These are phyloP conservation scores for Litsea cubeba DNA, from an alignment of 164 flowering plant species.

Conservation along the genomic window DNA sequence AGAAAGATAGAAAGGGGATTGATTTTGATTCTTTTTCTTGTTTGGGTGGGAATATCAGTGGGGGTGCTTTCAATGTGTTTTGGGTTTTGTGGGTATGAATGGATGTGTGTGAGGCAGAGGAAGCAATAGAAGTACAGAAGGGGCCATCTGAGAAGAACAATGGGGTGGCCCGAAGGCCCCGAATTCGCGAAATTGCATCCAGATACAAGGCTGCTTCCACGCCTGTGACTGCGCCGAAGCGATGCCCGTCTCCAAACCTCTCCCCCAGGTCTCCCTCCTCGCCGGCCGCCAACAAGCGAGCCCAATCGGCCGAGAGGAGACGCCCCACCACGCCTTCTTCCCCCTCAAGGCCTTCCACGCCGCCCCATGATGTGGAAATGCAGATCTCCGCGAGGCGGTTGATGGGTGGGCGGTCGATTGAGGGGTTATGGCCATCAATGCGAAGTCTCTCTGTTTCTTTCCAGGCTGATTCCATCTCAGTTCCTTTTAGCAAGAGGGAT, in stretches of 20 bases:
- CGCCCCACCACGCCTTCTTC: constrained; percentile 75
- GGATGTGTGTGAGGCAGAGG: constrained; percentile 63
- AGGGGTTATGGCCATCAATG: constrained; percentile 93
- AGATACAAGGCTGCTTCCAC: constrained; percentile 47
- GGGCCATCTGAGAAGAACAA: constrained; percentile 48
- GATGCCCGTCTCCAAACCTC: constrained; percentile 61
- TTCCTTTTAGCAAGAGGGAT: constrained; percentile 71
- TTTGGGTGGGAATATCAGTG: constrained; percentile 21
- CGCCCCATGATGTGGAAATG: constrained; percentile 20
- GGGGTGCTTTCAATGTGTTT: constrained; percentile 46
- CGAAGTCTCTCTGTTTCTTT: constrained; percentile 83
- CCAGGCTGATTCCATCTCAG: constrained; percentile 72
- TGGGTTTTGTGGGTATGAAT: constrained; percentile 54
- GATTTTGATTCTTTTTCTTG: background rate
- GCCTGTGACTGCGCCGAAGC: constrained; percentile 31
- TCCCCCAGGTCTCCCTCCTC: constrained; percentile 29
- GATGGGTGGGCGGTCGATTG: constrained; percentile 37
- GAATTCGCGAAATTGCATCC: constrained; percentile 48
- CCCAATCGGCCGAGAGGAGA: constrained; percentile 77
- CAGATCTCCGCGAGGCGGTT: constrained; percentile 36
- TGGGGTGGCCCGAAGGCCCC: constrained; percentile 23
- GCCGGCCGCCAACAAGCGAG: constrained; percentile 46
- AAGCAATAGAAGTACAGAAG: constrained; percentile 30
- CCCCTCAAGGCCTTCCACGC: constrained; percentile 29
- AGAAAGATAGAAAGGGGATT: constrained; percentile 10